These are phyloP conservation scores for Acacia crassicarpa DNA, from an alignment of 306 rosid species.

Conservation along the genomic window DNA sequence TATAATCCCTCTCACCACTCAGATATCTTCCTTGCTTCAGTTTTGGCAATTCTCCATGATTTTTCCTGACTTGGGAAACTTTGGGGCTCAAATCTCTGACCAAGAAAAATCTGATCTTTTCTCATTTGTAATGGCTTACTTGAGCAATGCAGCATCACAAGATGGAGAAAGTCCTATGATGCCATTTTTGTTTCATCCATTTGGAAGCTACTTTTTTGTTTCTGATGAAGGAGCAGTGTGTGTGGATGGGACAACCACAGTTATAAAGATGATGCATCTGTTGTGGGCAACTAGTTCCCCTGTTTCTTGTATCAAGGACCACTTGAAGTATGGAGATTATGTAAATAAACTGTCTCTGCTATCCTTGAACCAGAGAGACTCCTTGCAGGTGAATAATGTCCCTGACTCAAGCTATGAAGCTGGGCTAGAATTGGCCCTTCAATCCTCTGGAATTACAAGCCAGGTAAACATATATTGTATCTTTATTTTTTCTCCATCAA, in stretches of 20 bases:
- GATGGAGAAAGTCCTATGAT: conserved; percentile 32
- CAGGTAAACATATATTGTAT: conserved; percentile 43
- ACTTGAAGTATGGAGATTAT: conserved; percentile 68
- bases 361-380: conserved; percentile 41
- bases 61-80: conserved; percentile 35
- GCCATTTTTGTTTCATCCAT: conserved; percentile 49
- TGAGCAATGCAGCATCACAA: conserved; percentile 34
- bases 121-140: conserved; percentile 31
- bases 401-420: conserved; percentile 66
- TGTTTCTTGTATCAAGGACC: conserved; percentile 48
- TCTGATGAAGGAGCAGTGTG: conserved; percentile 66
- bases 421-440: conserved; percentile 62
- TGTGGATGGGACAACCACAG: conserved; percentile 53
- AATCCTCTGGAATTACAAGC: conserved; percentile 50
- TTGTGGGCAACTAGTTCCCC: conserved; percentile 44
- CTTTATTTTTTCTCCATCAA: background rate
- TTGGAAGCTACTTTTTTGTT: conserved; percentile 67
- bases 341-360: conserved; percentile 41
- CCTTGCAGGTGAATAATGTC: conserved; percentile 24
- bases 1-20: conserved; percentile 30
- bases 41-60: conserved; percentile 61
- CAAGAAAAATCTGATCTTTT: conserved; percentile 40
- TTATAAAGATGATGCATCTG: conserved; percentile 63
- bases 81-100: conserved; percentile 38
- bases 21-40: conserved; percentile 46